Conservation (phyloP, 1,139 yeast species). For the Protomyces pachydermus region DNA sequence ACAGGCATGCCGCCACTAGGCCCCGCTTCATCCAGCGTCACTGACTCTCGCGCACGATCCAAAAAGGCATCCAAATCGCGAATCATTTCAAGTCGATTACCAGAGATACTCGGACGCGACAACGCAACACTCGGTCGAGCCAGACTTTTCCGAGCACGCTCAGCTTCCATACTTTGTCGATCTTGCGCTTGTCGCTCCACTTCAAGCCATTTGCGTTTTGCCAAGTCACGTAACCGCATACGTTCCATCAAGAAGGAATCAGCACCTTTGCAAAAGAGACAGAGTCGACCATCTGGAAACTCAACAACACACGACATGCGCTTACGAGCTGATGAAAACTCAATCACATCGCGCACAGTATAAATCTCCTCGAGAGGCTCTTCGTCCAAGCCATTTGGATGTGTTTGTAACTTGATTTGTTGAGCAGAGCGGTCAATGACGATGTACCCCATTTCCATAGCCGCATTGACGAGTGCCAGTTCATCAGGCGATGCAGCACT, state of each 20-base stretch:
- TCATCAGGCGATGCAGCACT: constrained; percentile 98
- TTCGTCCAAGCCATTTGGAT: constrained; percentile 73
- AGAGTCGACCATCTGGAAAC: constrained; percentile 73
- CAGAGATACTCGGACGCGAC: constrained; percentile 29
- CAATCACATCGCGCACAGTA: constrained; percentile 71
- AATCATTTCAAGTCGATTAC: constrained; percentile 8
- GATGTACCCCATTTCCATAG: constrained; percentile 86
- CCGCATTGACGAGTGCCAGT: constrained; percentile 86
- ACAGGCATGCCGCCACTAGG: not conserved
- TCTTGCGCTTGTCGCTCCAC: constrained; percentile 55
- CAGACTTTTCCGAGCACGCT: constrained; percentile 47
- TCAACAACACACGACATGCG: constrained; percentile 85
- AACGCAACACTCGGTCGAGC: constrained; percentile 31
- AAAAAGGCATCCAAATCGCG: constrained; percentile 21
- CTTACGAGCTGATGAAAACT: constrained; percentile 81
- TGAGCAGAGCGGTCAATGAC: constrained; percentile 63
- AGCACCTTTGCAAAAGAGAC: constrained; percentile 89
- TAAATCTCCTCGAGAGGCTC: constrained; percentile 63
- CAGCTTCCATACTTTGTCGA: constrained; percentile 78
- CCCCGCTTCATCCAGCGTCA: not conserved
- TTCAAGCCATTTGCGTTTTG: constrained; percentile 58
- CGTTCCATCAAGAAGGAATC: constrained; percentile 85
- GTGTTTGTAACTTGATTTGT: constrained; percentile 61
- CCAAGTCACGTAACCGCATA: constrained; percentile 55
- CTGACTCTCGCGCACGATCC: not conserved